Conservation (phyloP, 2,329 filamentous ascomycete species). For the Beauveria scarabaeidicola region DNA sequence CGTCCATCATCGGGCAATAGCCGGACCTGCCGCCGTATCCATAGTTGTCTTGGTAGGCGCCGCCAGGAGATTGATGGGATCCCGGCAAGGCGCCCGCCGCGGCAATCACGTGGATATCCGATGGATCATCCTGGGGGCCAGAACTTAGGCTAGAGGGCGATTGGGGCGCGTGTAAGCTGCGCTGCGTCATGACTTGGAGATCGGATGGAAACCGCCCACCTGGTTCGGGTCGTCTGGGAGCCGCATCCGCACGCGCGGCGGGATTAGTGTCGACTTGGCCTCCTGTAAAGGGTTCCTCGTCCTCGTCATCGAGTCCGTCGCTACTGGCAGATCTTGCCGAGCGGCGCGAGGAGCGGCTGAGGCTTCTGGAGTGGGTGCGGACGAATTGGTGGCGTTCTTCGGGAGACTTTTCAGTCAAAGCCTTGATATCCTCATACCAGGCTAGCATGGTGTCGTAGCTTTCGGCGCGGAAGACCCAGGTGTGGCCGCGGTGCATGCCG, state of each 20-base stretch:
- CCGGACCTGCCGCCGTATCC: slow-evolving; percentile 37
- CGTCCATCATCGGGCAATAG: slow-evolving; percentile 38
- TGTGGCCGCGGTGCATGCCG: slow-evolving; percentile 74
- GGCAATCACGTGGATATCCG: slow-evolving; percentile 51
- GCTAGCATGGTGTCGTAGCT: slow-evolving; percentile 91
- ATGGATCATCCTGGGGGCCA: slow-evolving; percentile 35
- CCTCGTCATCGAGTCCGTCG: slow-evolving; percentile 68
- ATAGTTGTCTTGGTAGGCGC: slow-evolving; percentile 17
- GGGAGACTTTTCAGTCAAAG: slow-evolving; percentile 76
- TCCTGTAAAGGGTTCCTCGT: slow-evolving; percentile 54
- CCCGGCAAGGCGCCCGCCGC: slow-evolving; percentile 46
- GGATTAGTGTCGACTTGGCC: slow-evolving; percentile 36
- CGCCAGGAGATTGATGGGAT: slow-evolving; percentile 29
- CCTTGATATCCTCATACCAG: slow-evolving; percentile 91
- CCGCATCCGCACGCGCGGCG: slow-evolving; percentile 40
- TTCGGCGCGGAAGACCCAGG: slow-evolving; percentile 64
- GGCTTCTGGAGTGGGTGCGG: slow-evolving; percentile 67
- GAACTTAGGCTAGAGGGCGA: slow-evolving; percentile 79
- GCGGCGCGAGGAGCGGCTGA: slow-evolving; percentile 57
- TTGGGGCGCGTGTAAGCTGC: slow-evolving; percentile 70
- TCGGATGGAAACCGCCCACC: slow-evolving; percentile 97
- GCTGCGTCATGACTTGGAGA: slow-evolving; percentile 68
- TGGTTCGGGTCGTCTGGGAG: slow-evolving; percentile 67
- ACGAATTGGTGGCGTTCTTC: slow-evolving; percentile 87
- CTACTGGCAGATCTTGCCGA: slow-evolving; percentile 62